These are phyloP conservation scores for Botryotinia calthae DNA, from an alignment of 2,329 filamentous ascomycete genomes.

Conservation along the genomic window DNA sequence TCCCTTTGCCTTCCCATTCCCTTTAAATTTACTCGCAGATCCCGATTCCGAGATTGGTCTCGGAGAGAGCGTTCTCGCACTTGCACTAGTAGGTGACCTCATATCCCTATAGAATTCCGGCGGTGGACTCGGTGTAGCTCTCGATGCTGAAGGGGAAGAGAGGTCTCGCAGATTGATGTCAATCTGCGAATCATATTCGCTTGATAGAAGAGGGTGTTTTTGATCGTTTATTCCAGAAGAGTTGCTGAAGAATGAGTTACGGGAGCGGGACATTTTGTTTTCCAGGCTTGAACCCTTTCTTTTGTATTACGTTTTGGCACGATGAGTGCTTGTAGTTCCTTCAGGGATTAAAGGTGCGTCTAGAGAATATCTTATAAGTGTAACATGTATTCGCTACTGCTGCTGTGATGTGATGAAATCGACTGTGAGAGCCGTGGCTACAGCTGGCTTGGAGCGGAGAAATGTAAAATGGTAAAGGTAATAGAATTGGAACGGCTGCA, in stretches of 20 bases:
- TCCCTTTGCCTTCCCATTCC: conserved; percentile 1
- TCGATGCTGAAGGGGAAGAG: conserved; percentile 8
- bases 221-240: conserved; percentile 8
- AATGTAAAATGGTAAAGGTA: neutral
- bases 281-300: neutral
- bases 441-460: neutral
- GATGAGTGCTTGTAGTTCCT: neutral
- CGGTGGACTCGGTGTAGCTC: conserved; percentile 9
- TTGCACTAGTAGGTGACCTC: conserved; percentile 1
- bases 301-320: neutral
- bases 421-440: neutral
- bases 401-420: neutral
- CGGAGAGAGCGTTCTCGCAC: neutral
- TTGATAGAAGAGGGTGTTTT: conserved; percentile 12
- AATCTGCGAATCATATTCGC: neutral
- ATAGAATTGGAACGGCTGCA: neutral
- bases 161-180: conserved; percentile 16
- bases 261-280: conserved; percentile 15
- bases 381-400: neutral
- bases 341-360: neutral
- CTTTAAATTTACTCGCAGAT: conserved; percentile 7
- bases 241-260: conserved; percentile 10
- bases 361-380: neutral
- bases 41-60: neutral
- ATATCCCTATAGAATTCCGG: conserved; percentile 17